Evolutionary conservation across 2,329 filamentous ascomycete species (phyloP), one percentile per base, ranked within the genome.

Genomic region (Coleophoma eucalyptorum): DNA sequence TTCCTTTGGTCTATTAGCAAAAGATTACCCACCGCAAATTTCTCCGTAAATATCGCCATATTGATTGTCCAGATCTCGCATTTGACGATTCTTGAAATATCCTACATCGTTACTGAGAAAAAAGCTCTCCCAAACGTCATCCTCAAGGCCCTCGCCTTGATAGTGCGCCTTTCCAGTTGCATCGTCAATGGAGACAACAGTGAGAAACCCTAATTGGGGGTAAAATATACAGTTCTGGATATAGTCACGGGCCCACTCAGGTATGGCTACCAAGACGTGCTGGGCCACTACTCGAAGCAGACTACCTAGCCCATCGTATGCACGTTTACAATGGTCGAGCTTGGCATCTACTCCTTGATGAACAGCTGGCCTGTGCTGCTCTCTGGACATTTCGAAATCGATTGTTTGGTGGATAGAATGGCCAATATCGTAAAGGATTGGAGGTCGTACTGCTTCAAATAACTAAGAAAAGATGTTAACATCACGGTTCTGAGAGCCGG

Each of bases 131-230:
- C 93, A 99, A 0, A 70, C 69, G 50, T 84, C 83, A 15, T 76
- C 73, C 1, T 72, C 64, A 3, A 73, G 65, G 0, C 76, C 74
- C 51, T 79, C 73, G 1, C 89, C 89, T 58, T 83, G 77, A 57
- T 86, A 92, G 11, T 80, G 72, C 0, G 81, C 79, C 43, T 76
- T 71, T 0, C 82, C 81, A 2, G 78, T 83, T 1, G 73, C 66
- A 13, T 75, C 70, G 58, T 90, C 80, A 3, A 85, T 67, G 2
- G 79, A 78, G 15, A 96, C 84, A 0, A 87, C 84, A 2, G 91
- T 88, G 35, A 97, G 79, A 64, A 97, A 99, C 0, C 94, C 94
- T 35, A 97, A 81, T 62, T 96, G 91, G 0, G 92, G 93, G 55
- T 96, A 87, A 65, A 94, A 96, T 16, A 94, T 87, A 55, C 95